Base-by-base conservation (phyloP, 768 basidiomycete species). In the Auricularia cornea region DNA sequence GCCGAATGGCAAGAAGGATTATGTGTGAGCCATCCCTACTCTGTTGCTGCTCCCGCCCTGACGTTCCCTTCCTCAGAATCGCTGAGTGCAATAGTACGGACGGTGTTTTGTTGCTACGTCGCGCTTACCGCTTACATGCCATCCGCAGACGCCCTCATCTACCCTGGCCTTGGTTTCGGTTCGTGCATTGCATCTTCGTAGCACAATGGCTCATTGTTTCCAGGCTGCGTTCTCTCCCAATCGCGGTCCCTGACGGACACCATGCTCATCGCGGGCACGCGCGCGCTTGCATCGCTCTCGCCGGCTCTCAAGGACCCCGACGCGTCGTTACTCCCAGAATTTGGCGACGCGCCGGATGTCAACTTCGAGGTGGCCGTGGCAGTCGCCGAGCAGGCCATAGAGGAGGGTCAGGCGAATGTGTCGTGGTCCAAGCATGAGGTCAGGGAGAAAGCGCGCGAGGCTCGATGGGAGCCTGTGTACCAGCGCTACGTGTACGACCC, bases 221-320 rank as follows among this genome's bases (percentile, higher is more conserved):
- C 28, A 52, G 48, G 54, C 26, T 57, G 54, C 41, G 85, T 94
- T 68, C 76, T 92, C 29, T 77, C 84, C 11, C 77, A 85, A 64
- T 84, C 89, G 0, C 78, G 81, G 4, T 74, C 70, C 8, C 79
- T 95, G 68, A 87, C 89, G 1, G 90, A 93, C 72, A 83, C 80
- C n/a, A 94, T 95, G 93, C 89, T 95, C 72, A 85, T 92, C 44
- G 88, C 88, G 2, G 92, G 89, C 10, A 85, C 90, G 0, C 80
- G 78, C 30, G 82, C 86, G 14, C 86, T 95, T 40, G 90, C 92
- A 0, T 77, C 83, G 8, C 82, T 94, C 51, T 85, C 91, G 0
- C 92, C 92, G 2, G 92, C 84, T 0, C 77, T 86, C 64, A 80
- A 81, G 33, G 85, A 93, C 69, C 86, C 87, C 0, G 85, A 90